Conservation (phyloP, 331 rosid species). For the Phaseolus coccineus region DNA sequence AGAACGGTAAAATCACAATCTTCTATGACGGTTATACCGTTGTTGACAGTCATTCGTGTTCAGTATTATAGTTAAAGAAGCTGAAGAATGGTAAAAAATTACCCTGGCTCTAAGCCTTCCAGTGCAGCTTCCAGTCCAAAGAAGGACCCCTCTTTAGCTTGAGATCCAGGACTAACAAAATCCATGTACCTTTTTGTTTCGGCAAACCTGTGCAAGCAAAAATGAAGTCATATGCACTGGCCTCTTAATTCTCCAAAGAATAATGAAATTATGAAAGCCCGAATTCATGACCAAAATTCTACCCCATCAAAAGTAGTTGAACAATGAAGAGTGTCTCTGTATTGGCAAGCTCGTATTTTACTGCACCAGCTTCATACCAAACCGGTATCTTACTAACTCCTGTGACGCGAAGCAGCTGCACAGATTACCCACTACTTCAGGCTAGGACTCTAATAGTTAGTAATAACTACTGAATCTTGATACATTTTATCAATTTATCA, state of each 20-base stretch:
- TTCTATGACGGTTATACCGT: neutral
- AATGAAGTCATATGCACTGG: neutral
- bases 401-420: conserved; percentile 84
- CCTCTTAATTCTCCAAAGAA: conserved; percentile 7
- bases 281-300: conserved; percentile 24
- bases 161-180: conserved; percentile 90
- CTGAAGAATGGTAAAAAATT: neutral
- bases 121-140: conserved; percentile 81
- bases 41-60: neutral
- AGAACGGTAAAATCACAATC: neutral
- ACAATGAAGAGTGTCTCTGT: conserved; percentile 75
- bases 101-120: conserved; percentile 94
- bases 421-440: conserved; percentile 20
- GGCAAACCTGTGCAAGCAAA: conserved; percentile 63
- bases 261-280: conserved; percentile 7
- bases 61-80: neutral
- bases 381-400: conserved; percentile 70
- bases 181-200: conserved; percentile 96
- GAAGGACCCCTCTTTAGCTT: conserved; percentile 81
- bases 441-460: neutral
- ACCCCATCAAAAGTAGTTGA: conserved; percentile 94
- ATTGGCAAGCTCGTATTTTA: conserved; percentile 70
- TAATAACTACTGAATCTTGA: neutral
- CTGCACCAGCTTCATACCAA: conserved; percentile 93
- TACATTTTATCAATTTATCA: neutral